phyloP scores from a whole-genome alignment of 768 basidiomycete species.

The Rhizopogon vesiculosus region DNA sequence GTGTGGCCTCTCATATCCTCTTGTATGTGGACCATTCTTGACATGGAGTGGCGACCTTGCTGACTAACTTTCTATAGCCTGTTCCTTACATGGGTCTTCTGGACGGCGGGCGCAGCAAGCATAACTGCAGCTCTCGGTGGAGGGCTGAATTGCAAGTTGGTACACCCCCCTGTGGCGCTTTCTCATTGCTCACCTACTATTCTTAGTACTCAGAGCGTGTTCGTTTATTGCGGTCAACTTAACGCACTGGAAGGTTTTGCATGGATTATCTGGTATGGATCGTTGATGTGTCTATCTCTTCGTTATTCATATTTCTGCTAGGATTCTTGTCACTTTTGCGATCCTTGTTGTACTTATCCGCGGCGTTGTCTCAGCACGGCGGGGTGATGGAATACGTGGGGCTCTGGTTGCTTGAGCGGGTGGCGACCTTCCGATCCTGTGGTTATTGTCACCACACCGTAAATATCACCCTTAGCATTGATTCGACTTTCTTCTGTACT shows the following conservation, averaged over 20 bases:
- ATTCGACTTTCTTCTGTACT: too few relatives aligned
- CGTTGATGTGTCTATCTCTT: neutral
- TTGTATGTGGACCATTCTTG: constrained; percentile 43
- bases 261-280: constrained; percentile 66
- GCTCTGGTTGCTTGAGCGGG: constrained; percentile 36
- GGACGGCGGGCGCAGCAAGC: constrained; percentile 69
- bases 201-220: constrained; percentile 34
- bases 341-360: constrained; percentile 56
- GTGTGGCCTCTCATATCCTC: constrained; percentile 56
- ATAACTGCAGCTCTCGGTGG: constrained; percentile 66
- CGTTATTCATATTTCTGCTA: constrained; percentile 19
- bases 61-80: constrained; percentile 37
- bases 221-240: constrained; percentile 69
- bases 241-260: constrained; percentile 74
- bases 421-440: neutral
- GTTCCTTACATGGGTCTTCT: constrained; percentile 69
- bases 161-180: constrained; percentile 3
- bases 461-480: neutral
- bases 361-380: constrained; percentile 51
- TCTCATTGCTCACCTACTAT: neutral
- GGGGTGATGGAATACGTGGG: constrained; percentile 66
- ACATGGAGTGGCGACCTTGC: neutral
- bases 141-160: constrained; percentile 63
- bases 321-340: constrained; percentile 61
- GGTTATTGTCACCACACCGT: neutral